Evolutionary conservation across 2,329 filamentous ascomycete species (phyloP).

Genomic region (Fusarium praegraminearum): DNA sequence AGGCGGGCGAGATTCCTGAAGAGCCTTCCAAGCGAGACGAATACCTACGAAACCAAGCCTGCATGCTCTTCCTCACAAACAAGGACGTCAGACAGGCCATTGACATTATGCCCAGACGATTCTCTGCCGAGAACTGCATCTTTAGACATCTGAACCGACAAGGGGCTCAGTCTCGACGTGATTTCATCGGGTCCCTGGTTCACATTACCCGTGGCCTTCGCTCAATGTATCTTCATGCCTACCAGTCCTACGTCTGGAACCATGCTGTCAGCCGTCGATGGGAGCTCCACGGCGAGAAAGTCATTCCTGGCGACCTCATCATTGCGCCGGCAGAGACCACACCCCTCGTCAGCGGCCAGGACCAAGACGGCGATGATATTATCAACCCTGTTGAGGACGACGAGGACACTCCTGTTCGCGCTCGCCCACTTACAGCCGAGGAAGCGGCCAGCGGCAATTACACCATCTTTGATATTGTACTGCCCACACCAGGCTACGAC

Average conservation of each 20-base stretch:
- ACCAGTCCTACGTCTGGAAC: constrained; percentile 97
- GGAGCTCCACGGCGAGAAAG: constrained; percentile 76
- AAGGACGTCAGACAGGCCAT: constrained; percentile 71
- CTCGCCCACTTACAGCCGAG: constrained; percentile 78
- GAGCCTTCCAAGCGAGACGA: constrained; percentile 78
- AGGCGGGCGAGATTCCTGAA: constrained; percentile 52
- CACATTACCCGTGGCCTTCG: constrained; percentile 84
- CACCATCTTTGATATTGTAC: constrained; percentile 86
- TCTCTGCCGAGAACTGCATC: constrained; percentile 81
- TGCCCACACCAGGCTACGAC: constrained; percentile 93
- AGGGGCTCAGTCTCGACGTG: constrained; percentile 63
- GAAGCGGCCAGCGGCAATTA: constrained; percentile 83
- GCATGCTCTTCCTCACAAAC: constrained; percentile 77
- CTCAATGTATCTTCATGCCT: constrained; percentile 96
- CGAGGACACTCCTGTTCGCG: constrained; percentile 64
- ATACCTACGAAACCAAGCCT: constrained; percentile 79
- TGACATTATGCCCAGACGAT: constrained; percentile 79
- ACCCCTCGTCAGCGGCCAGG: constrained; percentile 65
- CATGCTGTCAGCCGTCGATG: constrained; percentile 83
- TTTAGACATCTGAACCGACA: constrained; percentile 78
- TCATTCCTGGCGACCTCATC: constrained; percentile 88
- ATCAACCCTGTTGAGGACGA: constrained; percentile 59
- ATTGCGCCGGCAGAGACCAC: constrained; percentile 60
- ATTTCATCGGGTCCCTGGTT: constrained; percentile 85
- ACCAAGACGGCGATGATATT: constrained; percentile 66